Evolutionary conservation across 192 early-diverging fungal species (phyloP).

Genomic region (Coemansia sp.): DNA sequence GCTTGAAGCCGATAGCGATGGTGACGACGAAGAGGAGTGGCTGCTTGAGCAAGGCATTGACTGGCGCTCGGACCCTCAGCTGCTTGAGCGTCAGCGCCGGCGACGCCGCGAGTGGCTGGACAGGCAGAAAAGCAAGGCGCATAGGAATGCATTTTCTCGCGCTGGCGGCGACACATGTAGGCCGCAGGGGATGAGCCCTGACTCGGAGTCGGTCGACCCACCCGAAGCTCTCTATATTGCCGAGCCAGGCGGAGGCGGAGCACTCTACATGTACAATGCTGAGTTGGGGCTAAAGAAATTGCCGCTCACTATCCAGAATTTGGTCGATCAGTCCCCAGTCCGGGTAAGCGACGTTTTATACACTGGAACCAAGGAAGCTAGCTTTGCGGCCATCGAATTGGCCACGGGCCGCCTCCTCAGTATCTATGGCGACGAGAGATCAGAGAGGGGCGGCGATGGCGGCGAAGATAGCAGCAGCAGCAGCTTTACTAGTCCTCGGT

Average conservation of each 20-base stretch:
- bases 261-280: conserved; percentile 46
- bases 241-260: conserved; percentile 54
- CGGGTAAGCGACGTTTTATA: conserved; percentile 63
- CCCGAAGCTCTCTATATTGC: conserved; percentile 45
- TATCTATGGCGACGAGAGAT: conserved; percentile 59
- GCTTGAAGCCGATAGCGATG: conserved; percentile 7
- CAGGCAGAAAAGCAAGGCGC: conserved; percentile 8
- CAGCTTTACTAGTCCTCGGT: conserved; percentile 26
- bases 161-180: not conserved
- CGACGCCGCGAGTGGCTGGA: conserved; percentile 41
- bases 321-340: conserved; percentile 66
- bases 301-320: conserved; percentile 68
- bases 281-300: conserved; percentile 61
- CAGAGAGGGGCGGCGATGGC: conserved; percentile 5
- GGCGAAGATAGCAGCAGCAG: conserved; percentile 14
- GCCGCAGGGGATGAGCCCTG: not conserved
- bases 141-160: not conserved
- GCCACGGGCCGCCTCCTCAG: conserved; percentile 63
- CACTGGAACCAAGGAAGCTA: conserved; percentile 67
- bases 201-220: conserved; percentile 14
- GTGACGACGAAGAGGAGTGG: conserved; percentile 52
- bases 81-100: conserved; percentile 40
- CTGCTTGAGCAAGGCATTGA: conserved; percentile 56
- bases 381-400: conserved; percentile 73
- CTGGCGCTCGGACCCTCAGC: conserved; percentile 49